Evolutionary conservation across 2,329 filamentous ascomycete genomes (phyloP).

Genomic region (Ceratocystis smalleyi): DNA sequence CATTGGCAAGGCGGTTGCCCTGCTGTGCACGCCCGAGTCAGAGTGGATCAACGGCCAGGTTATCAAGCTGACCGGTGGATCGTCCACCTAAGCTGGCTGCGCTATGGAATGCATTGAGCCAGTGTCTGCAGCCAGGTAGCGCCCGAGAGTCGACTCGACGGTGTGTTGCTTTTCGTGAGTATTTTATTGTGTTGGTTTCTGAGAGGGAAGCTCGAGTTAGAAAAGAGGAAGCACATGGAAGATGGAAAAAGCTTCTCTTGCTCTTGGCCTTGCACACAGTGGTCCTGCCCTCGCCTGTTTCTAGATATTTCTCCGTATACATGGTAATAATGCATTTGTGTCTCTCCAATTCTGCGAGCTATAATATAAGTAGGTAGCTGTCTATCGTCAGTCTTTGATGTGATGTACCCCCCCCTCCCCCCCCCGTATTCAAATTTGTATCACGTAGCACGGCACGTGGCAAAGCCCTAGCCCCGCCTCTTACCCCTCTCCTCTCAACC

Average conservation of each 20-base stretch:
- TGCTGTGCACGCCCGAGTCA: conserved; percentile 40
- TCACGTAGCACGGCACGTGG: background rate
- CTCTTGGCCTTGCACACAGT: background rate
- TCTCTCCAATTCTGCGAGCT: background rate
- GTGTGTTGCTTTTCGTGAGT: background rate
- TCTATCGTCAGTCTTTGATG: background rate
- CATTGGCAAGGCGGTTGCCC: conserved; percentile 41
- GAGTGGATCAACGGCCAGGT: conserved; percentile 47
- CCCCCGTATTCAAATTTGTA: background rate
- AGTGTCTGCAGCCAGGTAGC: background rate
- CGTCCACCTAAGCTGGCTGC: conserved; percentile 20
- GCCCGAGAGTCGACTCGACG: background rate
- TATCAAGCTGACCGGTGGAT: conserved; percentile 27
- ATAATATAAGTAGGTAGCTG: too few relatives aligned
- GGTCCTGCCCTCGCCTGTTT: background rate
- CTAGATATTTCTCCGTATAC: conserved; percentile 4
- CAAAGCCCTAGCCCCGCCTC: background rate
- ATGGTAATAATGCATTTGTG: background rate
- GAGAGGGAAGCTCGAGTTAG: background rate
- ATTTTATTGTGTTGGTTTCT: background rate
- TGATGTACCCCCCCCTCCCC: too few relatives aligned
- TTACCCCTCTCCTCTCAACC: background rate
- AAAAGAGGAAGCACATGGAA: background rate
- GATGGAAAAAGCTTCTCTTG: too few relatives aligned
- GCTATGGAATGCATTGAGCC: background rate